These are phyloP conservation scores for Tetrahymena thermophila DNA, from an alignment of 73 alveolate species.

Conservation along the genomic window DNA sequence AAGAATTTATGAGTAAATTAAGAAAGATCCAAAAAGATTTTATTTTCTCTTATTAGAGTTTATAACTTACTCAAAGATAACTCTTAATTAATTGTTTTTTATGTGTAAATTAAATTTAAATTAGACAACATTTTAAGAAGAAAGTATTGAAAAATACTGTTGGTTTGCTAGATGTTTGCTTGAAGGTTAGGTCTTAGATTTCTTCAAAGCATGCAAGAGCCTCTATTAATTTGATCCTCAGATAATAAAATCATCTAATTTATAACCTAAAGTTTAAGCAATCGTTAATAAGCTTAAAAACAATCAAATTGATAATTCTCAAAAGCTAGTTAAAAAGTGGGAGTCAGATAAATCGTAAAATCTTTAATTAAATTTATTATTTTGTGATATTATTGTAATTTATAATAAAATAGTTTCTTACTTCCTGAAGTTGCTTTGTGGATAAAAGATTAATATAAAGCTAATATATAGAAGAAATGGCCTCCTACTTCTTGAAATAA, in stretches of 20 bases:
- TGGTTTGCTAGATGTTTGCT: constrained; percentile 14
- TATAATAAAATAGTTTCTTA: neutral
- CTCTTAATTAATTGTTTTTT: neutral
- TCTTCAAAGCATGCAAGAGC: neutral
- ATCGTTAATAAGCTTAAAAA: constrained; percentile 9
- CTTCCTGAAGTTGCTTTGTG: neutral
- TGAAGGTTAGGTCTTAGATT: neutral
- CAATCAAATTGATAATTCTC: constrained; percentile 4
- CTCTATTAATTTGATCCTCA: neutral
- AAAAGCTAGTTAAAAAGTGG: constrained; percentile 6
- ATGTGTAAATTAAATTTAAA: neutral
- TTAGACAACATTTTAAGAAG: constrained; percentile 21
- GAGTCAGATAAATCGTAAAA: constrained; percentile 15
- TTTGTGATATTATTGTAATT: neutral
- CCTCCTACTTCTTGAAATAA: neutral
- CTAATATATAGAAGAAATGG: neutral
- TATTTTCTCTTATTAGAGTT: too few relatives aligned
- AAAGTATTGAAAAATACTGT: constrained; percentile 20
- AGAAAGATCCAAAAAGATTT: too few relatives aligned
- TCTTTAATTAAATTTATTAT: neutral
- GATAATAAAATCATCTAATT: constrained; percentile 26
- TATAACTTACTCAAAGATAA: neutral
- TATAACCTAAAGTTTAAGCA: constrained; percentile 8
- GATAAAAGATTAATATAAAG: neutral
- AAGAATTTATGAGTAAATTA: too few relatives aligned